A percentile compares a stretch with the other conserved stretches of the same genome.
Conservation (phyloP, 805 yeast genomes). For the Vanderwaltozyma tropicalis region DNA sequence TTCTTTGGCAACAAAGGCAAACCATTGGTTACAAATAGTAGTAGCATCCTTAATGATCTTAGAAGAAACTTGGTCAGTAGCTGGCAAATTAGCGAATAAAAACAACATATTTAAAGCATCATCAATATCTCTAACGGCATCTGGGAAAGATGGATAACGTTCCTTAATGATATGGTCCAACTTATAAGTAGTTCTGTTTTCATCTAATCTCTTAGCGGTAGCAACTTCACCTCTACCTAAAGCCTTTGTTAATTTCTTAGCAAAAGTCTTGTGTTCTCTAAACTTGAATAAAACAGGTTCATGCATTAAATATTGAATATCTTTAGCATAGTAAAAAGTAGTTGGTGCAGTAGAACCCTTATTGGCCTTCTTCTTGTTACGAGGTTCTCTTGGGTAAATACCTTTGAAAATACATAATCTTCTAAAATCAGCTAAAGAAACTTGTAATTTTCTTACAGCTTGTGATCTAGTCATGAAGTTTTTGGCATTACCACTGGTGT, state of each 20-base stretch:
- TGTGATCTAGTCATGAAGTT: constrained; percentile 90
- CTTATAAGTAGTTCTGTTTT: constrained; percentile 58
- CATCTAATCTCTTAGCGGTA: constrained; percentile 79
- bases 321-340: constrained; percentile 88
- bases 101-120: constrained; percentile 94
- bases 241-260: constrained; percentile 81
- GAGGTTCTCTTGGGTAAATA: constrained; percentile 92
- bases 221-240: constrained; percentile 85
- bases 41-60: constrained; percentile 83
- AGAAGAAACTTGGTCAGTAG: constrained; percentile 71
- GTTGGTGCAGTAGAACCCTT: constrained; percentile 96
- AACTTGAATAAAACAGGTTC: constrained; percentile 88
- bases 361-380: constrained; percentile 91
- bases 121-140: constrained; percentile 86
- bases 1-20: constrained; percentile 84
- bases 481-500: constrained; percentile 79
- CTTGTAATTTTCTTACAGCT: constrained; percentile 84
- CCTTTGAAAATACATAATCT: constrained; percentile 97
- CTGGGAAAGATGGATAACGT: constrained; percentile 87
- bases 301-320: constrained; percentile 87
- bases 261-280: constrained; percentile 91
- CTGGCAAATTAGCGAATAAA: constrained; percentile 89
- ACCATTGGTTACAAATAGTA: constrained; percentile 84
- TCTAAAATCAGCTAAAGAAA: constrained; percentile 92
- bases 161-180: constrained; percentile 88